Conservation (phyloP, 2,329 filamentous ascomycete genomes). For the Trichoderma harzianum region DNA sequence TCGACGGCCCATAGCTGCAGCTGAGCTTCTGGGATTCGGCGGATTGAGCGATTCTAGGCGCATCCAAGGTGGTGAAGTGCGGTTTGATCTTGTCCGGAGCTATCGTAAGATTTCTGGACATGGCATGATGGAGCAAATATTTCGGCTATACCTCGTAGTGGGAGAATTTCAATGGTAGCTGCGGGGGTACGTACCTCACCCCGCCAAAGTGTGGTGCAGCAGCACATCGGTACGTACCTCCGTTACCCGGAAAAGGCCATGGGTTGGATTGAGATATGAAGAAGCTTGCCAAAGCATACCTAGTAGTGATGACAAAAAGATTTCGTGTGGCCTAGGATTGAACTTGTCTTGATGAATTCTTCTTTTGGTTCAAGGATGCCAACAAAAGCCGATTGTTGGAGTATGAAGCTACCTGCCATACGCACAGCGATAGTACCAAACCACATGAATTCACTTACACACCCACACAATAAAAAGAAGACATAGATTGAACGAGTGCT, state of each 20-base stretch:
- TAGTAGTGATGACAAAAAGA: too few relatives aligned
- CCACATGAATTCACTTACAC: too few relatives aligned
- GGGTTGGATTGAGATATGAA: not conserved
- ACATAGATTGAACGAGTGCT: too few relatives aligned
- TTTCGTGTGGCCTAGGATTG: too few relatives aligned
- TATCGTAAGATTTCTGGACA: slow-evolving; percentile 20
- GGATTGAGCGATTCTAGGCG: not conserved
- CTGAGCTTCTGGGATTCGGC: not conserved
- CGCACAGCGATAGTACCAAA: too few relatives aligned
- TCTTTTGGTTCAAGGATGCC: not conserved
- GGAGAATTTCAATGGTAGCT: slow-evolving; percentile 10
- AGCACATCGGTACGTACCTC: not conserved
- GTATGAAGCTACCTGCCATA: not conserved
- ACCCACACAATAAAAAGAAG: too few relatives aligned
- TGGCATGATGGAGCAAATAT: slow-evolving; percentile 12
- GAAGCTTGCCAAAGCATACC: not conserved
- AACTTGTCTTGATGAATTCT: too few relatives aligned
- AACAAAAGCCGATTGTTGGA: not conserved
- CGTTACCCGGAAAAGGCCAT: not conserved
- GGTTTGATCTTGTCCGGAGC: not conserved
- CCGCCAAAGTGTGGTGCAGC: not conserved
- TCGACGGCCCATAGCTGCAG: slow-evolving; percentile 28
- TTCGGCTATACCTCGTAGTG: slow-evolving; percentile 16
- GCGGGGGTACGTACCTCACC: slow-evolving; percentile 13
- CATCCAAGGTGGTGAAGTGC: slow-evolving; percentile 5